Conservation (phyloP, 164 flowering plant species). For the Pachysandra terminalis region DNA sequence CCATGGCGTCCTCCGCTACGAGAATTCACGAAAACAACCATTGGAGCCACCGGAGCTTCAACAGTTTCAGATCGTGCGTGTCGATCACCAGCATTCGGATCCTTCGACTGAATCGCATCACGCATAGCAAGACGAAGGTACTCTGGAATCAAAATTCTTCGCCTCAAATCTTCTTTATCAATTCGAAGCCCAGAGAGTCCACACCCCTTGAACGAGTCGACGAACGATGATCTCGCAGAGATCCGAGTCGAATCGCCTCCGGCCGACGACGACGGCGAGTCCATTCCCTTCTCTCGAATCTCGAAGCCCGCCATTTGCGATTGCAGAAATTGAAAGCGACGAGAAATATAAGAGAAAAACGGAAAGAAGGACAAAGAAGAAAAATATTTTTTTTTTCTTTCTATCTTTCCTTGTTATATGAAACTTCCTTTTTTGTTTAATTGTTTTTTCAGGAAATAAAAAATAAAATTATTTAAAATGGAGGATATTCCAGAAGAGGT, state of each 20-base stretch:
- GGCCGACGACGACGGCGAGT: slow-evolving; percentile 8
- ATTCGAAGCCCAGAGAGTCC: slow-evolving; percentile 58
- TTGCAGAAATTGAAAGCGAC: background rate
- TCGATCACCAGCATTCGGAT: slow-evolving; percentile 17
- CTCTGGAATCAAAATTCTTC: slow-evolving; percentile 48
- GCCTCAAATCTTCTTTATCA: slow-evolving; percentile 53
- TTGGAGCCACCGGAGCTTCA: slow-evolving; percentile 45
- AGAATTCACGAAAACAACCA: slow-evolving; percentile 83
- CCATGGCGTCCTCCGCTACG: slow-evolving; percentile 92
- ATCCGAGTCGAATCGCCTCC: slow-evolving; percentile 12
- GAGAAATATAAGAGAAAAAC: background rate
- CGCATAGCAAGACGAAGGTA: slow-evolving; percentile 60
- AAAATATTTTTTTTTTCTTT: too few species aligned
- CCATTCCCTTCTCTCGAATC: slow-evolving; percentile 3
- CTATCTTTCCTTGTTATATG: too few species aligned
- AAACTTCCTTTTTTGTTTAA: too few species aligned
- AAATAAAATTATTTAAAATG: too few species aligned
- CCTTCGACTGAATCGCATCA: slow-evolving; percentile 47
- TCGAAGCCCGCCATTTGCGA: background rate
- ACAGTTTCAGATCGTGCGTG: background rate
- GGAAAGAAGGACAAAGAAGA: background rate
- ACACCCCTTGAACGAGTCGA: slow-evolving; percentile 60
- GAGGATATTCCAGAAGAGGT: too few species aligned
- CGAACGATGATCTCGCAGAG: slow-evolving; percentile 48
- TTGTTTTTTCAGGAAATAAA: too few species aligned